Base-by-base conservation (phyloP, 495 filamentous ascomycete species). In the Letharia columbiana region DNA sequence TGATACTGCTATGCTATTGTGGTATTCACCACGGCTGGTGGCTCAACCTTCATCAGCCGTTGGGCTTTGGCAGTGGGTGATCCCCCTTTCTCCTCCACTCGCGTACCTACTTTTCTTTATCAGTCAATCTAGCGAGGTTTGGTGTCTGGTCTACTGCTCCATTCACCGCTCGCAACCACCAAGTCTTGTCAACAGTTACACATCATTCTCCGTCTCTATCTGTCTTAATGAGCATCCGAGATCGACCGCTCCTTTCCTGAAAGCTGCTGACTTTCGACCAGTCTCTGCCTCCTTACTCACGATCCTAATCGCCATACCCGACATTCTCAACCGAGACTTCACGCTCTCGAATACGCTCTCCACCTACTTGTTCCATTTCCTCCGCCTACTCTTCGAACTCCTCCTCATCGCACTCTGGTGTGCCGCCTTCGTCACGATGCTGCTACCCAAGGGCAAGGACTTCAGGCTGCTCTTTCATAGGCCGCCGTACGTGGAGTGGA, bases 361-460 rank as follows among this genome's bases (percentile, higher is more conserved):
- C 13, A 13, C 42, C 23, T 41, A 37, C 54, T 7, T 64, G n/a
- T 28, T 64, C 18, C 42, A 47, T 23, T 64, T 64, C 54, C 3
- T 64, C 20, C 41, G 66, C 45, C 35, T 60, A 17, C 3, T 64
- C 12, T 49, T 40, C 23, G 61, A 67, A 33, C n/a, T 52, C 52
- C 4, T 69, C 40, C 42, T 64, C 37, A 41, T 62, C 13, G 61
- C 18, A 2, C 41, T 66, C 42, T 71, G 67, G 67, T 17, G 15
- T 18, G 64, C 62, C 2, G 31, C 61, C 0, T 65, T 69, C 42
- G n/a, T 60, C 23, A 54, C 62, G 3, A 69, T 69, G 64, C 54
- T 70, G 12, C 40, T 67, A 1, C 62, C 64, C 13, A 71, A 71
- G 45, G 70, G 70, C 17, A 71, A 71, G 56, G 67, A 71, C 49